Evolutionary conservation across 2,329 filamentous ascomycete species (phyloP).

Genomic region (Geosmithia morbida): DNA sequence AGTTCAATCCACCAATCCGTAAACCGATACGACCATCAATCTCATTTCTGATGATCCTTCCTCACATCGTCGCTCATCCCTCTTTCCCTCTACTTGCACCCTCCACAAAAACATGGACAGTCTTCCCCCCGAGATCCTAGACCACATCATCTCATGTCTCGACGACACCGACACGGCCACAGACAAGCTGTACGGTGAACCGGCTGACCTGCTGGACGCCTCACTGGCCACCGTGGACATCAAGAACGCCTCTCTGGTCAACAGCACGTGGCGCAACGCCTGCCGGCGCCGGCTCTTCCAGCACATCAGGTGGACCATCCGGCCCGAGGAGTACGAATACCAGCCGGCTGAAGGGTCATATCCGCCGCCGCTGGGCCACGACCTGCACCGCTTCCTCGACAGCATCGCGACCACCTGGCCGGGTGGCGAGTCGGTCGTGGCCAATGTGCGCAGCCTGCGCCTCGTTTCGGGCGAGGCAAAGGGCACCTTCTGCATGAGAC

Average conservation of each 20-base stretch:
- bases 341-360: background rate
- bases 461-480: too few species aligned
- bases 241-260: conserved; percentile 41
- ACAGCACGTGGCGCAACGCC: conserved; percentile 34
- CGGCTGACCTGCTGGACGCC: background rate
- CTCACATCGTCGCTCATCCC: background rate
- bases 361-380: conserved; percentile 18
- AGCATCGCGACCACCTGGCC: background rate
- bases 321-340: conserved; percentile 13
- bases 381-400: background rate
- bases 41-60: too few species aligned
- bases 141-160: background rate
- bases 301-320: conserved; percentile 28
- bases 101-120: too few species aligned
- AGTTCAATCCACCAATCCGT: too few species aligned
- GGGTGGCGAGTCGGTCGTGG: too few species aligned
- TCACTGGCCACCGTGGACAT: conserved; percentile 13
- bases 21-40: too few species aligned
- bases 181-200: background rate
- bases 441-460: too few species aligned
- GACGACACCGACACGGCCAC: background rate
- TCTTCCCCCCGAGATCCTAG: background rate
- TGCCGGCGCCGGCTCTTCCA: conserved; percentile 42
- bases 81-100: too few species aligned
- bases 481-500: too few species aligned